Evolutionary conservation across 78 protist genomes (phyloP).

Genomic region (Cavenderia fasciculata): DNA sequence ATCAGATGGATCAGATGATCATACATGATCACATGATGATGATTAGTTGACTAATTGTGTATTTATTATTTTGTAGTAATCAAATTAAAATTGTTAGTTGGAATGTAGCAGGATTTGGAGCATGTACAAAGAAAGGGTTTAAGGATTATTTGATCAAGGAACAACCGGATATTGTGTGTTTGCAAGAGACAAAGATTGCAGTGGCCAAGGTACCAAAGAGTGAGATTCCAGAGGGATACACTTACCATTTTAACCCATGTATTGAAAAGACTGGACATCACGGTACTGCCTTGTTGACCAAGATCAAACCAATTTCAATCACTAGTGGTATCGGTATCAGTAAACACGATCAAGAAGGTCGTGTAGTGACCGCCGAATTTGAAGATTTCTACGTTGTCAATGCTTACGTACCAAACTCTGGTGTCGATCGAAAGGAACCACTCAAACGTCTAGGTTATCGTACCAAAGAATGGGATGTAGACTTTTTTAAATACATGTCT

Average conservation of each 20-base stretch:
- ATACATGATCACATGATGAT: too few relatives aligned
- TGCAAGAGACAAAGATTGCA: slow-evolving; percentile 84
- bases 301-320: slow-evolving; percentile 58
- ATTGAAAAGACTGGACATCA: slow-evolving; percentile 27
- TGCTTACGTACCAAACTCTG: slow-evolving; percentile 84
- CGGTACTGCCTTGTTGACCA: slow-evolving; percentile 46
- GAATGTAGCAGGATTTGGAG: slow-evolving; percentile 82
- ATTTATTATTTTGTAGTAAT: background rate
- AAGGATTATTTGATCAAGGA: slow-evolving; percentile 53
- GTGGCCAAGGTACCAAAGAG: background rate
- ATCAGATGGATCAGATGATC: too few relatives aligned
- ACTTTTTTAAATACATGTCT: slow-evolving; percentile 46
- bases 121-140: slow-evolving; percentile 46
- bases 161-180: slow-evolving; percentile 81
- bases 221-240: slow-evolving; percentile 33
- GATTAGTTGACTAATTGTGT: background rate
- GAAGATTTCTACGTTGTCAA: slow-evolving; percentile 72
- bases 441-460: slow-evolving; percentile 47
- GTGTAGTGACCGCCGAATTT: slow-evolving; percentile 78
- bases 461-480: slow-evolving; percentile 83
- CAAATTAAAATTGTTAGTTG: slow-evolving; percentile 73
- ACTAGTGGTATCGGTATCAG: slow-evolving; percentile 67
- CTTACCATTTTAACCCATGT: slow-evolving; percentile 39
- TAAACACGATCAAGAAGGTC: slow-evolving; percentile 80
- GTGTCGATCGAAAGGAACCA: slow-evolving; percentile 24